Base-by-base conservation (phyloP, 805 yeast genomes). In the Torulaspora indica region DNA sequence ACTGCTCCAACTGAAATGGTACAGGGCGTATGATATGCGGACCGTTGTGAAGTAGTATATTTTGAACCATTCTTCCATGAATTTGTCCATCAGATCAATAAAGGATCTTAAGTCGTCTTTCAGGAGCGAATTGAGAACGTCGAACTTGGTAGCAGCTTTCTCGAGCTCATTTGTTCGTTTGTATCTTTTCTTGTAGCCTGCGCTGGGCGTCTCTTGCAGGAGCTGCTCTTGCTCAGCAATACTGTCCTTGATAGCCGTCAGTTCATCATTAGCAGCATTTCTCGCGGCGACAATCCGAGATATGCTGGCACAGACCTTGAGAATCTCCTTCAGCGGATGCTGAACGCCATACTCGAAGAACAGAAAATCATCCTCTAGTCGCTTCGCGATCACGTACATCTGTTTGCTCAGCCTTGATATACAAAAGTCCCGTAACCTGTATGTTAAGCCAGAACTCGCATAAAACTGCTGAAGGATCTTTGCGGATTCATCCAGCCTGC, bases 41-140 rank as follows among this genome's bases (percentile, higher is more conserved):
- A 50, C 44, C 4, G 47, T 45, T n/a, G 55, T 53, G 41, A 42
- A 52, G 25, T 52, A 54, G 47, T 49, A 56, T 29, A 46, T 38
- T 17, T 41, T 39, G 18, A 52, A 53, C 62, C 62, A 58, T 24
- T 45, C 42, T 17, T 40, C 31, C 32, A 58, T 38, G 24, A 56
- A 46, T 9, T 27, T 22, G 25, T 24, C 15, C n/a, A 51, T 33
- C 10, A 51, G 34, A 9, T 40, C 32, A 17, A 45, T 28, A 25
- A 56, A 52, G 8, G 40, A 32, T 8, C 30, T 41, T 22, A 56
- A 34, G 30, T 55, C 49, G 12, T 41, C 37, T 29, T 48, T 48
- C 17, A 55, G 37, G 32, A 51, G 42, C 3, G 51, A 35, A 27
- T 53, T 57, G 12, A 54, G 44, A 8, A 51, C 38, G 14, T 55